phyloP scores from a whole-genome alignment of 192 early-diverging fungal species.

The Coemansia sp. region DNA sequence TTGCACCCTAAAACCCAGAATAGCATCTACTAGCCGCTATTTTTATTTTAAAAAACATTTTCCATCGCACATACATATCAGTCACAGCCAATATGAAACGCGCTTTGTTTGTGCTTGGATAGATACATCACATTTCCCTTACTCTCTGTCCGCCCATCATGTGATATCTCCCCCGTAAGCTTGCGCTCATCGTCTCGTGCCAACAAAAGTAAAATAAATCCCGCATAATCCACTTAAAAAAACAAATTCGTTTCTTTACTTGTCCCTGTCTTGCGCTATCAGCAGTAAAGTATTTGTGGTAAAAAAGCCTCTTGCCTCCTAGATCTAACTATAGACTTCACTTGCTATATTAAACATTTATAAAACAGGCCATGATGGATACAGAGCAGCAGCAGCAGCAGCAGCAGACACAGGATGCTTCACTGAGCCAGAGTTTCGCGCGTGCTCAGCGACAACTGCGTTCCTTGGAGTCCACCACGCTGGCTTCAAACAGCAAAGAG shows the following conservation, averaged over 20 bases:
- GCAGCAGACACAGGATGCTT: not conserved
- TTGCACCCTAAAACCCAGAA: no score
- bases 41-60: no score
- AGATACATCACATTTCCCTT: no score
- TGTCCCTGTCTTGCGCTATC: not conserved
- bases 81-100: no score
- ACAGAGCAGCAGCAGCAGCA: not conserved
- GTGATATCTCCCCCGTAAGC: conserved; percentile 8
- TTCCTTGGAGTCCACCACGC: conserved; percentile 11
- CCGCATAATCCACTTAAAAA: no score
- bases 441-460: conserved; percentile 39
- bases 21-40: no score
- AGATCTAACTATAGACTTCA: no score
- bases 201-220: no score
- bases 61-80: no score
- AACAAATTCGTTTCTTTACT: not conserved
- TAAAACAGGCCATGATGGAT: not conserved
- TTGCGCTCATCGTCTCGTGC: no score
- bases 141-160: not conserved
- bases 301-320: not conserved
- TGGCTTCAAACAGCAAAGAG: conserved; percentile 35
- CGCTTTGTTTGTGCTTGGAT: not conserved
- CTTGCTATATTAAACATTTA: not conserved
- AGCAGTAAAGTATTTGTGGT: not conserved
- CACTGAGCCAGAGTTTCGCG: conserved; percentile 30